These are phyloP conservation scores for Phaeotremella skinneri DNA, from an alignment of 768 basidiomycete genomes.

Conservation along the genomic window DNA sequence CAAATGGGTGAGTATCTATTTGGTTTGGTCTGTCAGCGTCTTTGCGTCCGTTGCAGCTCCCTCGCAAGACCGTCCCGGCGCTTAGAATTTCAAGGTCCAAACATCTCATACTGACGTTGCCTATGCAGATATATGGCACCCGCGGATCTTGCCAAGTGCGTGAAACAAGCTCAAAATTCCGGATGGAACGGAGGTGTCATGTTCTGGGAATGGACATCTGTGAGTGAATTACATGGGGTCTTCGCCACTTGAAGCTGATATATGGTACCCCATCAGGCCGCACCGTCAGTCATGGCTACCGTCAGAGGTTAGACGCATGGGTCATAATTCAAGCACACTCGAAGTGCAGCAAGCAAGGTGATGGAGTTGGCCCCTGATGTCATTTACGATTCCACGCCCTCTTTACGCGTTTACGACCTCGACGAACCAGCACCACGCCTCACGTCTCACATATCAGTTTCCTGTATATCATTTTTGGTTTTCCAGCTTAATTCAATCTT, in stretches of 20 bases:
- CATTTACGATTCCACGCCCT: no score
- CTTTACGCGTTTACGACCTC: no score
- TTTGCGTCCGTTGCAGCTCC: no score
- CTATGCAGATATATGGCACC: constrained; percentile 58
- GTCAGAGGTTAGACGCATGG: no score
- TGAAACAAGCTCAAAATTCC: constrained; percentile 60
- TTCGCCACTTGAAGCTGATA: not conserved
- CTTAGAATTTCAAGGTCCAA: no score
- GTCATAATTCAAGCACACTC: no score
- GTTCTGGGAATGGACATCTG: constrained; percentile 50
- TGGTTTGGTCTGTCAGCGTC: not conserved
- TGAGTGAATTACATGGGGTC: no score
- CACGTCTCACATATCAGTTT: not conserved
- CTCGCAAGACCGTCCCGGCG: no score
- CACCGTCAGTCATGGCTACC: constrained; percentile 35
- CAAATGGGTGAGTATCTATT: constrained; percentile 51
- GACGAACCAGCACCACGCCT: not conserved
- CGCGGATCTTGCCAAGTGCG: constrained; percentile 61
- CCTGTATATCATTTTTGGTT: no score
- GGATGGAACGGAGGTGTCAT: constrained; percentile 61
- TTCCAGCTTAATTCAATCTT: no score
- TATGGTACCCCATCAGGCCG: constrained; percentile 11
- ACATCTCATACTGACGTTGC: not conserved
- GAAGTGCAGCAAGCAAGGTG: no score
- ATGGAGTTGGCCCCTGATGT: no score